Evolutionary conservation across 2,329 filamentous ascomycete genomes (phyloP).

Genomic region (Blastomyces percursus): DNA sequence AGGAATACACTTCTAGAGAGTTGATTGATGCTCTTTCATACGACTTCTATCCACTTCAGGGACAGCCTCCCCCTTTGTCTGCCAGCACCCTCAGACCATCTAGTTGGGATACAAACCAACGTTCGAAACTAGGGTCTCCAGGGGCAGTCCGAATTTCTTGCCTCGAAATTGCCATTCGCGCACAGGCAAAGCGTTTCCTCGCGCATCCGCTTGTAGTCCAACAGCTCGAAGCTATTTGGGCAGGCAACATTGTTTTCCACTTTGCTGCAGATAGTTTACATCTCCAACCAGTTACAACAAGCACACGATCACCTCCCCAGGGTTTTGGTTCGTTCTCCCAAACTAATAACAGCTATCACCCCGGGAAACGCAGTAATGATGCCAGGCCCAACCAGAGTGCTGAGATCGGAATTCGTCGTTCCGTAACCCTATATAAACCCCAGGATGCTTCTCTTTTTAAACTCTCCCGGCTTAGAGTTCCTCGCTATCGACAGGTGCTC

Average conservation of each 20-base stretch:
- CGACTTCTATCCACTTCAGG: conserved; percentile 87
- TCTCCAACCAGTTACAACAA: conserved; percentile 41
- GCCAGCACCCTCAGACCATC: conserved; percentile 25
- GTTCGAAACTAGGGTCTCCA: conserved; percentile 36
- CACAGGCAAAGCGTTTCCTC: conserved; percentile 83
- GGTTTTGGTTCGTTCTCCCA: conserved; percentile 20
- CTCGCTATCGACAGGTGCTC: conserved; percentile 80
- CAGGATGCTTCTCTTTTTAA: conserved; percentile 85
- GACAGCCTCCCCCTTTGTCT: conserved; percentile 46
- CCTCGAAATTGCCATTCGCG: conserved; percentile 83
- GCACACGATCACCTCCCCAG: conserved; percentile 14
- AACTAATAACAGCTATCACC: neutral
- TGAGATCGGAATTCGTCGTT: conserved; percentile 42
- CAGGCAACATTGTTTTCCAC: conserved; percentile 88
- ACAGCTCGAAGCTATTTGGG: conserved; percentile 96
- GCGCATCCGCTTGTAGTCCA: conserved; percentile 86
- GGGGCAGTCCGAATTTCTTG: conserved; percentile 72
- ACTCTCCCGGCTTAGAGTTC: conserved; percentile 77
- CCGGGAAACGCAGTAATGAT: neutral
- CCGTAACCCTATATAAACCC: conserved; percentile 81
- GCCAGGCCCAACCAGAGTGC: conserved; percentile 14
- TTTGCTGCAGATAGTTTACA: conserved; percentile 78
- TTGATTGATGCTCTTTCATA: conserved; percentile 90
- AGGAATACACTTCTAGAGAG: conserved; percentile 79
- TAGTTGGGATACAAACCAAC: conserved; percentile 26